A percentile compares a stretch with the other conserved stretches of the same genome.
phyloP scores from a whole-genome alignment of 495 filamentous ascomycete genomes.

The Penicillium canariense region DNA sequence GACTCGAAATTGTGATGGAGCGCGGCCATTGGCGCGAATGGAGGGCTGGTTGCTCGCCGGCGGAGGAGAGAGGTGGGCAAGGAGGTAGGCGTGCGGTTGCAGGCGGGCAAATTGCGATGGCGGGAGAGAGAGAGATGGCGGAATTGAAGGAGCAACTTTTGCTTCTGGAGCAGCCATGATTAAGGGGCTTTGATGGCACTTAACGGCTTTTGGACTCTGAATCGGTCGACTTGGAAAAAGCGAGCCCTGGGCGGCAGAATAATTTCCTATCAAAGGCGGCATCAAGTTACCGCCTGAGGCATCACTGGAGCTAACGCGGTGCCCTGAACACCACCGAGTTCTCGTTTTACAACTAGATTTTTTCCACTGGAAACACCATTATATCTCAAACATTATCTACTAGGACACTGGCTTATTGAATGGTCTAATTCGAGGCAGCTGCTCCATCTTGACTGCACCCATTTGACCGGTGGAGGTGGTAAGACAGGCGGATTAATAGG shows the following conservation, averaged over 20 bases:
- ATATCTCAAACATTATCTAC: no score
- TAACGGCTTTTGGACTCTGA: neutral
- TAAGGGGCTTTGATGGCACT: slow-evolving; percentile 1
- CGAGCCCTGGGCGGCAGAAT: slow-evolving; percentile 37
- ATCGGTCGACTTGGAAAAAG: slow-evolving; percentile 19
- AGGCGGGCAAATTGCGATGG: slow-evolving; percentile 84
- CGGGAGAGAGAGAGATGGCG: slow-evolving; percentile 64
- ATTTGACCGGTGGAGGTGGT: no score
- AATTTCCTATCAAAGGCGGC: slow-evolving; percentile 22
- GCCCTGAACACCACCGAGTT: no score
- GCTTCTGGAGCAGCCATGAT: slow-evolving; percentile 30
- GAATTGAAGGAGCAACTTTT: slow-evolving; percentile 22
- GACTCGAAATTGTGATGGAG: slow-evolving; percentile 63
- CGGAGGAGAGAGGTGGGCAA: slow-evolving; percentile 74
- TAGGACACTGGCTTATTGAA: no score
- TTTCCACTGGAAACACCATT: no score
- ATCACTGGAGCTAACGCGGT: no score
- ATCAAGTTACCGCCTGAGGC: neutral
- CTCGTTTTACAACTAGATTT: no score
- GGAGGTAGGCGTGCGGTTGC: slow-evolving; percentile 83
- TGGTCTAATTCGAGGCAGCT: no score
- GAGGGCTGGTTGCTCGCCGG: slow-evolving; percentile 52
- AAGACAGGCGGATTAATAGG: no score
- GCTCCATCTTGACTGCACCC: no score
- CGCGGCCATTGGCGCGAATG: slow-evolving; percentile 75